phyloP scores from a whole-genome alignment of 768 basidiomycete species.

The Pleurotus eryngii region DNA sequence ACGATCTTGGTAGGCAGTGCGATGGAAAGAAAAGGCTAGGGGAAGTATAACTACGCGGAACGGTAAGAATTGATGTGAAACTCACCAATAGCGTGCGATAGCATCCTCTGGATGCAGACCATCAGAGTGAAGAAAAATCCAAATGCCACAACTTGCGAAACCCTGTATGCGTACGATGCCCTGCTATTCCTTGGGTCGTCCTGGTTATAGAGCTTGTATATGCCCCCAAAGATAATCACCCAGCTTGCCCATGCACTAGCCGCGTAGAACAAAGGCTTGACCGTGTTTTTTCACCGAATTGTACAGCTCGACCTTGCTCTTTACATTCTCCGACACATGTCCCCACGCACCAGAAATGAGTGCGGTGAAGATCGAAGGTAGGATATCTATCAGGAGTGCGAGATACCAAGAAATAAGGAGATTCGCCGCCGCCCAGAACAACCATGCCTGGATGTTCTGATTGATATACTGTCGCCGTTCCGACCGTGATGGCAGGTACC shows the following conservation, averaged over 20 bases:
- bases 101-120: constrained; percentile 59
- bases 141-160: constrained; percentile 63
- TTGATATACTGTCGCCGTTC: constrained; percentile 56
- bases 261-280: constrained; percentile 73
- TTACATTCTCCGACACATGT: constrained; percentile 67
- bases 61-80: neutral
- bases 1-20: constrained; percentile 73
- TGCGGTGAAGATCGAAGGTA: constrained; percentile 53
- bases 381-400: constrained; percentile 65
- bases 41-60: neutral
- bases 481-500: constrained; percentile 60
- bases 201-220: constrained; percentile 54
- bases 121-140: constrained; percentile 73
- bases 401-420: constrained; percentile 77
- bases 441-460: constrained; percentile 71
- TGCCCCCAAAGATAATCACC: constrained; percentile 68
- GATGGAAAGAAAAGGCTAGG: constrained; percentile 70
- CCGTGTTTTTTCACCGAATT: constrained; percentile 61
- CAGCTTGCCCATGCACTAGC: constrained; percentile 70
- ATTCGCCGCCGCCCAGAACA: constrained; percentile 81
- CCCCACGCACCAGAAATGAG: constrained; percentile 66
- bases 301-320: constrained; percentile 66
- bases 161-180: constrained; percentile 59
- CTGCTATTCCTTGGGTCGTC: constrained; percentile 37
- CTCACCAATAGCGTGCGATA: constrained; percentile 61